These are phyloP conservation scores for Tolypocladium guangdongense DNA, from an alignment of 2,329 filamentous ascomycete species.

Conservation along the genomic window DNA sequence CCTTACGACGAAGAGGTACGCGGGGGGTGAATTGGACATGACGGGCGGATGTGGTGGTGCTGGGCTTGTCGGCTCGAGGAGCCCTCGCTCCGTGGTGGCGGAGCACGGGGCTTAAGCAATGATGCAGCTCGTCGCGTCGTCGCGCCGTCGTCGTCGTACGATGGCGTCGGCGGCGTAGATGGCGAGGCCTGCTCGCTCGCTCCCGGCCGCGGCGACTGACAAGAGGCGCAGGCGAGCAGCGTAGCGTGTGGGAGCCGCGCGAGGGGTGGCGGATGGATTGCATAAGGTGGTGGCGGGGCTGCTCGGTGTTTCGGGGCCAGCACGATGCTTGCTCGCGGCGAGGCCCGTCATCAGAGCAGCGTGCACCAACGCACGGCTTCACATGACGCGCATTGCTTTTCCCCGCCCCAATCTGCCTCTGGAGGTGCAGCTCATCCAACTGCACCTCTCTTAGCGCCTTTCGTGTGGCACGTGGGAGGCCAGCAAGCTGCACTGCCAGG, in stretches of 20 bases:
- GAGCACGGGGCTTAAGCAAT: not conserved
- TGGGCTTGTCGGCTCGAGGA: not conserved
- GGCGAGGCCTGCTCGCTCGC: not conserved
- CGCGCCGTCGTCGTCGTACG: not conserved
- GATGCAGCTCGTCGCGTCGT: not conserved
- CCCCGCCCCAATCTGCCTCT: not conserved
- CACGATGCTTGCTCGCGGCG: not conserved
- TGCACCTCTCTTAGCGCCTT: not conserved
- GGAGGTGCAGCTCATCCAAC: not conserved
- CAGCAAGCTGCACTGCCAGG: too few relatives aligned
- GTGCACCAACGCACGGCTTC: too few relatives aligned
- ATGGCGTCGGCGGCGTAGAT: not conserved
- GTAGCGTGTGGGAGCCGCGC: not conserved
- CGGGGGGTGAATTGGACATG: constrained; percentile 17
- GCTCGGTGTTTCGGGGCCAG: not conserved
- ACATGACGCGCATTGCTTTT: not conserved
- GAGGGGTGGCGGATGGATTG: not conserved
- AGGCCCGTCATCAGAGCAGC: too few relatives aligned
- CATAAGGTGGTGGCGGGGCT: not conserved
- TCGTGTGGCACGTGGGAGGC: not conserved
- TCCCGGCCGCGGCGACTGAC: not conserved
- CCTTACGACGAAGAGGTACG: constrained; percentile 34
- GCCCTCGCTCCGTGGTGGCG: not conserved
- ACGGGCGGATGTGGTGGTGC: not conserved
- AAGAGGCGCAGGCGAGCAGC: not conserved